Evolutionary conservation across 2,329 filamentous ascomycete species (phyloP).

Genomic region (Ophiostoma novo-ulmi): DNA sequence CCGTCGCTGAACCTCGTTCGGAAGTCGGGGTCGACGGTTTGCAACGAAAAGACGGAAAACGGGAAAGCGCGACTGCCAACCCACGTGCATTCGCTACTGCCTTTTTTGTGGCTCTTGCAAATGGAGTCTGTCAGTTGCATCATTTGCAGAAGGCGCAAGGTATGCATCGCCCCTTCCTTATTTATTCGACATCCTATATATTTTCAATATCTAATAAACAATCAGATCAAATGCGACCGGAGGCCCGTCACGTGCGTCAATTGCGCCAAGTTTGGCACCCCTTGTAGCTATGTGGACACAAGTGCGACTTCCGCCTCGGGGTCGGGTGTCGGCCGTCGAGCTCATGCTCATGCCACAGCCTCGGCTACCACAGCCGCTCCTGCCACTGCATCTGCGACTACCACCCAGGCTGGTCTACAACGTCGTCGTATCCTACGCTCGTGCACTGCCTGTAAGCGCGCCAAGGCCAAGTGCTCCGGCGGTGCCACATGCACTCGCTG

Average conservation of each 20-base stretch:
- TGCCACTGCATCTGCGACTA: neutral
- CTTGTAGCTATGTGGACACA: constrained; percentile 21
- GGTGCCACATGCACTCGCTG: constrained; percentile 28
- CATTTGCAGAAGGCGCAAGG: constrained; percentile 24
- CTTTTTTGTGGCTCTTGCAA: neutral
- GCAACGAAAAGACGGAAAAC: neutral
- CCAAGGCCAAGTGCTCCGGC: constrained; percentile 48
- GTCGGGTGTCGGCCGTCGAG: constrained; percentile 17
- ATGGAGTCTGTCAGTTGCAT: constrained; percentile 31
- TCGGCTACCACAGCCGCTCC: neutral
- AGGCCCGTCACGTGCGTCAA: constrained; percentile 19
- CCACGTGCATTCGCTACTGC: neutral
- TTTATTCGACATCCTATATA: neutral
- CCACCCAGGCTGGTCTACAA: constrained; percentile 21
- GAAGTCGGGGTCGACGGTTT: neutral
- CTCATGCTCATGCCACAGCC: neutral
- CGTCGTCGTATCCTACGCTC: constrained; percentile 34
- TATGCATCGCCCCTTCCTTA: neutral
- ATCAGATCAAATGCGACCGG: constrained; percentile 24
- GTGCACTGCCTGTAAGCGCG: constrained; percentile 55
- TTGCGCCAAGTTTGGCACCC: constrained; percentile 23
- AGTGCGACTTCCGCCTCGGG: constrained; percentile 20
- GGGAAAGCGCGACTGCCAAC: constrained; percentile 1
- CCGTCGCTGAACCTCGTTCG: neutral
- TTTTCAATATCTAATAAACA: neutral